Evolutionary conservation across 305 asterid genomes (phyloP).

Genomic region (Petunia hybrid): DNA sequence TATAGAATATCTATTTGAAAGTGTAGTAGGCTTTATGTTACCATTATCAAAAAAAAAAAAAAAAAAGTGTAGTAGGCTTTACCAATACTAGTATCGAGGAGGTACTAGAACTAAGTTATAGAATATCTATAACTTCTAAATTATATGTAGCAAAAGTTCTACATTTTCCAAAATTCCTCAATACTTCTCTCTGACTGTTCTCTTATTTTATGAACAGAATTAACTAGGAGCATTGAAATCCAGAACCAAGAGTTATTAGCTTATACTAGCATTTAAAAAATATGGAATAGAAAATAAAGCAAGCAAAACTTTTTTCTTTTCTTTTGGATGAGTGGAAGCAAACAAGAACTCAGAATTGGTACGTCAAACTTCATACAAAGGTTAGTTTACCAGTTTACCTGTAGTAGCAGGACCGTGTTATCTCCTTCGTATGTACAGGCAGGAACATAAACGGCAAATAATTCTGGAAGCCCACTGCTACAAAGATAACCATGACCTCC

Average conservation of each 20-base stretch:
- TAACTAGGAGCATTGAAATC: not conserved
- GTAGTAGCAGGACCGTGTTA: constrained; percentile 83
- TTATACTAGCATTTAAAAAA: not conserved
- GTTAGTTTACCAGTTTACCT: constrained; percentile 66
- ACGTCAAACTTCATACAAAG: not conserved
- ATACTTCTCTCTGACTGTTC: not conserved
- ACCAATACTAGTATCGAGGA: too few species aligned
- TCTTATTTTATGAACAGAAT: not conserved
- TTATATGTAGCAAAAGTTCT: not conserved
- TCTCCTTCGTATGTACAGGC: constrained; percentile 99
- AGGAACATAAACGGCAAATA: constrained; percentile 98
- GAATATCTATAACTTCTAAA: not conserved
- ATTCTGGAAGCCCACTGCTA: constrained; percentile 98
- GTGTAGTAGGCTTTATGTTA: too few species aligned
- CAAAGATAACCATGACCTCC: constrained; percentile 99
- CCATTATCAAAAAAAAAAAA: too few species aligned
- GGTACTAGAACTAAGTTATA: not conserved
- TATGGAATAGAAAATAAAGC: not conserved
- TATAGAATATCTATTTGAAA: not conserved
- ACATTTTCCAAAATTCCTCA: not conserved
- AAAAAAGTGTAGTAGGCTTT: too few species aligned
- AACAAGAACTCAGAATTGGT: not conserved
- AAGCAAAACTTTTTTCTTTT: not conserved
- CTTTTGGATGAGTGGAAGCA: not conserved
- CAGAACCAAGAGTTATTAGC: not conserved